Evolutionary conservation across 768 basidiomycete species (phyloP), one percentile per base, ranked within the genome.

Genomic region (Dendrothele bispora): DNA sequence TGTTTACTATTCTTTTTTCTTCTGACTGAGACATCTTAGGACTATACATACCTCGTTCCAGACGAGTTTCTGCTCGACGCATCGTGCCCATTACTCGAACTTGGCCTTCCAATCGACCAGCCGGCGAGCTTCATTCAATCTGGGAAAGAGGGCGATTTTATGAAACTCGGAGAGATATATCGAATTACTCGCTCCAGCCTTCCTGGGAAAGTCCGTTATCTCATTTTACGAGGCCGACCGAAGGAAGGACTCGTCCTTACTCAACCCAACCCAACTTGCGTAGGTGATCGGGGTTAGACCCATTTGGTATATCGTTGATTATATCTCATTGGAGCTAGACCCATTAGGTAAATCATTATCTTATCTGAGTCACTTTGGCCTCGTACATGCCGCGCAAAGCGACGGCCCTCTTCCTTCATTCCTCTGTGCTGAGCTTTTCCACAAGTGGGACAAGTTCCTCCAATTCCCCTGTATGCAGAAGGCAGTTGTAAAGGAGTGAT

Each of bases 391-490:
- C n/a, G n/a, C n/a, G n/a, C n/a, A n/a, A n/a, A n/a, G n/a, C n/a
- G n/a, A n/a, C n/a, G n/a, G n/a, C n/a, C n/a, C n/a, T n/a, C n/a
- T n/a, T n/a, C n/a, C n/a, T n/a, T n/a, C n/a, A n/a, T n/a, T n/a
- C n/a, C n/a, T n/a, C n/a, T n/a, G n/a, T n/a, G n/a, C n/a, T n/a
- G 10, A 88, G 61, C 0, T 60, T 47, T 20, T 71, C 65, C 34
- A 89, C 68, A 4, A 57, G 61, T 2, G 71, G 69, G 14, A 73
- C 62, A 30, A 89, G 65, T 4, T 64, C 56, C 4, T 64, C 58
- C 1, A 92, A 36, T 27, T 89, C 85, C 7, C 65, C 64, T 0
- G 87, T 82, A 49, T 82, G 79, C 18, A 91, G 69, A 17, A 79
- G 63, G 0, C 78, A 77, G 49, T 85, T 87, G 20, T 71, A 79